Evolutionary conservation across 2,329 filamentous ascomycete species (phyloP), one percentile per base, ranked within the genome.

Genomic region (Chalara sp.): DNA sequence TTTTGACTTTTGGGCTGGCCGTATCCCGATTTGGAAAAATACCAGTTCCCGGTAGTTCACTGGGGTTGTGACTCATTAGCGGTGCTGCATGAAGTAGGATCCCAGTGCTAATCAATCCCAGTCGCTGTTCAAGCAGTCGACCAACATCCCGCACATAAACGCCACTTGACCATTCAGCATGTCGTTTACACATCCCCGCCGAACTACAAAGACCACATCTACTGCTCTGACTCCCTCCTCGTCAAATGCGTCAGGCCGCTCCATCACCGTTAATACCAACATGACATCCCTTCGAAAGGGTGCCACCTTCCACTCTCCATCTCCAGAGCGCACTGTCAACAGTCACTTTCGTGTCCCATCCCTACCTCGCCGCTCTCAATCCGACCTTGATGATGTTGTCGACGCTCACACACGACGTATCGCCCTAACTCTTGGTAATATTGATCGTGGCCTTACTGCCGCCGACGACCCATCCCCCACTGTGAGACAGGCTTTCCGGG

Each of bases 301-400:
- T 63, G 81, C 84, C 49, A 89, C 86, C 60, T 79, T 79, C 54
- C 72, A 78, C 59, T 67, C 65, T 44, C 65, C 75, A 35, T 13
- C 44, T 13, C 6, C 57, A 35, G 66, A 71, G 28, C 65, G 67
- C 30, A 62, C 55, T 67, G 70, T 53, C 54, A 63, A 61, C 68
- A 61, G 66, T 74, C 54, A 69, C 68, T 57, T 71, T 69, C 51
- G 56, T 44, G 53, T 62, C 28, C 64, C 63, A 21, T 56, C 60
- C n/a, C 75, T 87, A 61, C 77, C 73, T 63, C 72, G 78, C 59
- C 83, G 86, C 53, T 83, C 86, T 46, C 82, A 86, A 60, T 87
- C 85, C 48, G 78, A 72, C 57, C 71, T 89, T 53, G 84, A 89
- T 70, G 83, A 86, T 76, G 81, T 86, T 50, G 77, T 87, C 66